Base-by-base conservation (phyloP, 805 yeast species). In the Metschnikowia lunata region DNA sequence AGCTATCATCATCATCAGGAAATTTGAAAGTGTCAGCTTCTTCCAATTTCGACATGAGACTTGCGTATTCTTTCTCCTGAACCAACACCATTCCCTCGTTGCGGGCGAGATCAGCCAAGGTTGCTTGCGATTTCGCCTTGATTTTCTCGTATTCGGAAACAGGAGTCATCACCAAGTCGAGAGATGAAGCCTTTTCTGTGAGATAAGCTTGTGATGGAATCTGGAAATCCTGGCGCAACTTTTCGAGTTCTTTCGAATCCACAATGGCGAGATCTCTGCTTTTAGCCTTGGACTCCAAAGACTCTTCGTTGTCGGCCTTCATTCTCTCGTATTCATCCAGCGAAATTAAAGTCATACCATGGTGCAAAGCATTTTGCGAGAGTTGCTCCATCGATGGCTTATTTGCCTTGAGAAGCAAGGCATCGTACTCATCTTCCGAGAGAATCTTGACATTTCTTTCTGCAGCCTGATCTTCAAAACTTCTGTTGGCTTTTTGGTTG, bases 341-440 rank as follows among this genome's bases (percentile, higher is more conserved):
- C 6, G 67, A 47, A 4, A 63, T 33, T 23, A 66, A 56, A 12
- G 49, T 51, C 41, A 65, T 49, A 0, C 72, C 73, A 42, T 59
- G 56, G 2, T 47, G 48, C 1, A 46, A 42, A 3, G 73, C 71
- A 27, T 49, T 53, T 1, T 51, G 40, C 12, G 50, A 45, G 12
- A 70, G 55, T 28, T 54, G 49, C 27, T 60, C 64, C 30, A 64
- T 44, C 0, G 66, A 51, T 7, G 69, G 70, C 28, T 46, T 53
- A 31, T 51, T 47, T 12, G 56, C 54, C 14, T 31, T 49, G 28
- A 50, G 43, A 15, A 49, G 45, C 42, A 66, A 50, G 1, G 36
- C 44, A 10, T 62, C 57, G 36, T 54, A 57, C 35, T 64, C 69
- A 5, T 45, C 43, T 2, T 48, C 38, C 12, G 43, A 30, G 4